Percentiles rank a stretch among this genome's conserved stretches.
phyloP scores from a whole-genome alignment of 345 rosid genomes.

The Ceriops tagal region DNA sequence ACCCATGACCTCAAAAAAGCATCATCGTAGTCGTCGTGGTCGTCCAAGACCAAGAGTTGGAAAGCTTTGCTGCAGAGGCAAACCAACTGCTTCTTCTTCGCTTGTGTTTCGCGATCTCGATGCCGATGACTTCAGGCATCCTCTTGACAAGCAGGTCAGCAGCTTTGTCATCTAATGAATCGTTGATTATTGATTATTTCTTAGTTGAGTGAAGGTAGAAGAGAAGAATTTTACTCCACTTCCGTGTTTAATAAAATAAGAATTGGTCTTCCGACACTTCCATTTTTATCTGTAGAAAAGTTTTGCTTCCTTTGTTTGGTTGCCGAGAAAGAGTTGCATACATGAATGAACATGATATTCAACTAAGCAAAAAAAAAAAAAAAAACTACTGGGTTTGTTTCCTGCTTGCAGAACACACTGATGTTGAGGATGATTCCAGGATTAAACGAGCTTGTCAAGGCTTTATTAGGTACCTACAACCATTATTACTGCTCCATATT shows the following conservation, averaged over 20 bases:
- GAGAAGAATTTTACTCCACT: too few relatives aligned
- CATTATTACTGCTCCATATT: not conserved
- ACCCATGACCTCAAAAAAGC: too few relatives aligned
- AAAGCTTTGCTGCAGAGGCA: constrained; percentile 46
- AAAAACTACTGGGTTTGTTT: too few relatives aligned
- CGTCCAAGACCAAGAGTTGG: constrained; percentile 23
- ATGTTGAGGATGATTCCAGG: constrained; percentile 87
- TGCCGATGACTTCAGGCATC: constrained; percentile 94
- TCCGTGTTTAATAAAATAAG: not conserved
- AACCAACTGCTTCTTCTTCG: constrained; percentile 24
- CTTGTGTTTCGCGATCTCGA: constrained; percentile 76
- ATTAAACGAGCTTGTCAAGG: constrained; percentile 71
- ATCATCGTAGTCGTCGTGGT: not conserved
- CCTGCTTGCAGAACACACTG: constrained; percentile 65
- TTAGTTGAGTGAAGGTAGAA: not conserved
- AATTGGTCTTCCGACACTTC: not conserved
- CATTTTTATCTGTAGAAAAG: too few relatives aligned
- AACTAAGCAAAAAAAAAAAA: too few relatives aligned
- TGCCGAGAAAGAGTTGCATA: too few relatives aligned
- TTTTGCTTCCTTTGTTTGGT: too few relatives aligned
- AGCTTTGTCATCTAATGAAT: not conserved
- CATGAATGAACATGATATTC: too few relatives aligned
- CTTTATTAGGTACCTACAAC: constrained; percentile 54
- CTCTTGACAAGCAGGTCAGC: constrained; percentile 82
- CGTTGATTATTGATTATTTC: not conserved